Base-by-base conservation (phyloP, 768 basidiomycete genomes). In the Piloderma croceum region DNA sequence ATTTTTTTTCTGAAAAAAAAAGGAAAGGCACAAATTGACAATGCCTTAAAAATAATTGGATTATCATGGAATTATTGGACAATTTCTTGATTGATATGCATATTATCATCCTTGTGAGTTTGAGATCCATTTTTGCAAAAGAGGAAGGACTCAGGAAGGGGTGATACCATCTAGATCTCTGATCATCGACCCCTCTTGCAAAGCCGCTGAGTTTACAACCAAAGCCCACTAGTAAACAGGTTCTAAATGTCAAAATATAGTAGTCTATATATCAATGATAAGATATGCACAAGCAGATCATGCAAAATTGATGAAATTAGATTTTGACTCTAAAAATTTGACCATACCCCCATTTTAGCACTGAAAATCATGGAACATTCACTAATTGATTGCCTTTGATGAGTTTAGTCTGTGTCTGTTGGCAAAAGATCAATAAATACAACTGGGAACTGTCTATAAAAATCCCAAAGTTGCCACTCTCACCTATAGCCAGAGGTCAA, bases 401-500 rank as follows among this genome's bases (percentile, higher is more conserved):
- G 36, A 39, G 36, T 38, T 40, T 36, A 36, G 25, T 43, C 32
- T 46, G 20, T 42, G 27, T 23, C 48, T 40, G 31, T 15, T 21
- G 45, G 13, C 23, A 34, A 29, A 29, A 9, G 15, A 9, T 9
- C 10, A 29, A 29, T 9, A 29, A 29, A 15, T 29, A 9, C 15
- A 15, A 29, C 27, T 29, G n/a, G 27, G 15, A 29, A 15, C 27
- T 15, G 27, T 29, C 9, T 10, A 7, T 13, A 33, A 33, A 10
- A 33, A 32, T 18, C 33, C 21, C 21, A 34, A 10, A 24, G 17
- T n/a, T 20, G 27, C 29, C 12, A 15, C 20, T 17, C 17, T 15
- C 10, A 32, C 29, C 5, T 41, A 54, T 57, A 11, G 53, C 49
- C 39, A 46, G 50, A 37, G 55, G 48, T 24, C 54, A 46, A 55